Evolutionary conservation across 1,139 yeast species (phyloP), one percentile per base, ranked within the genome.

Genomic region (Yamadazyma trypodendri): DNA sequence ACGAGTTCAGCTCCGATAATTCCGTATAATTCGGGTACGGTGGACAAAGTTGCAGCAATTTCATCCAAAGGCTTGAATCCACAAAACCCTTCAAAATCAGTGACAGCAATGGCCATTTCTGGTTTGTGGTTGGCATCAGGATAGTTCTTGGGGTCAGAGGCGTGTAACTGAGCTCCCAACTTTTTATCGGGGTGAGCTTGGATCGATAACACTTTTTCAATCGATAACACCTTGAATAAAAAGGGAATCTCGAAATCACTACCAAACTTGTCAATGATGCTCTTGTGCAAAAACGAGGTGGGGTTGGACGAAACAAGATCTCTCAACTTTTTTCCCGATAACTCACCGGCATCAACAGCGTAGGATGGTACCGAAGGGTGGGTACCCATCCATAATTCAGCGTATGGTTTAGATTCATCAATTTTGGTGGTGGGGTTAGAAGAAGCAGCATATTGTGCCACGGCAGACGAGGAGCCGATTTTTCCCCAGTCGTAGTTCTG

Each of bases 111-210:
- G 37, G 98, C 97, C 97, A 92, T 94, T 64, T 92, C 99, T 16
- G 99, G 99, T 71, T 92, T 92, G 67, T 92, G 99, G 70, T 92
- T 92, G 59, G 81, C 95, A 65, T 92, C 99, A 3, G 97, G 98
- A 61, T 94, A 92, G 65, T 92, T 86, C 53, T 81, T 81, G 39
- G 98, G 97, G 65, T 92, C 97, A 23, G 73, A 65, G 11, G 76
- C 74, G 57, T 85, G 96, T 54, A 92, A 72, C 47, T 78, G 78
- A 32, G 76, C 80, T 28, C 86, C 99, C 41, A 92, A 72, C 21
- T 71, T 63, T 67, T 92, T 92, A 65, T 92, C 97, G 21, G 99
- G 99, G 57, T 92, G 99, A 14, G 98, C 97, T 67, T 92, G 99
- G 60, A 92, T 90, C 13, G 94, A 82, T 54, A 92, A 76, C 14